A percentile compares a stretch with the other conserved stretches of the same genome.
These are phyloP conservation scores for Calonectria hongkongensis DNA, from an alignment of 2,329 filamentous ascomycete species.

Conservation along the genomic window DNA sequence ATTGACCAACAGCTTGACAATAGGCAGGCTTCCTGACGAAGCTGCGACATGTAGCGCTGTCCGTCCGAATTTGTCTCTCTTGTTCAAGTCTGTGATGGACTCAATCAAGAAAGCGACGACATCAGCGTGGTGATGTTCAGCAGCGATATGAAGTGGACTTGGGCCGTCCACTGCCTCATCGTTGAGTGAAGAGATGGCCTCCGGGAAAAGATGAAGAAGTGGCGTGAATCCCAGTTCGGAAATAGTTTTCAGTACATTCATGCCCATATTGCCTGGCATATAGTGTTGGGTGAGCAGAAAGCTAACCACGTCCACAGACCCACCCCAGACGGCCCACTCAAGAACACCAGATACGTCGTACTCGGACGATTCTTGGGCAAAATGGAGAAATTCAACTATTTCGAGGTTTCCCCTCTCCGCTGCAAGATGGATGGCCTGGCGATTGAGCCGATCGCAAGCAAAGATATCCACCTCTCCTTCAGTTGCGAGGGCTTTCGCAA, in stretches of 20 bases:
- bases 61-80: neutral
- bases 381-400: neutral
- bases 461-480: neutral
- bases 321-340: neutral
- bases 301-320: neutral
- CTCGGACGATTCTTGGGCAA: neutral
- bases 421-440: conserved; percentile 3
- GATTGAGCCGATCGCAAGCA: neutral
- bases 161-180: neutral
- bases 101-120: neutral
- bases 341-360: neutral
- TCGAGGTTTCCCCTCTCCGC: neutral
- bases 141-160: neutral
- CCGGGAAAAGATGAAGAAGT: neutral
- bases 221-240: neutral
- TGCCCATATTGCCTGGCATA: neutral
- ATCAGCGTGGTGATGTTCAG: neutral
- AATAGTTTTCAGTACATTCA: neutral
- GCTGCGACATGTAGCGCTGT: neutral
- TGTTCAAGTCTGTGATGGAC: neutral
- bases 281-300: neutral
- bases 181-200: neutral
- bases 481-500: neutral
- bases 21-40: neutral
- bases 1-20: neutral